Conservation (phyloP, 108 stramenopile species). For the Cyclotella baltica region DNA sequence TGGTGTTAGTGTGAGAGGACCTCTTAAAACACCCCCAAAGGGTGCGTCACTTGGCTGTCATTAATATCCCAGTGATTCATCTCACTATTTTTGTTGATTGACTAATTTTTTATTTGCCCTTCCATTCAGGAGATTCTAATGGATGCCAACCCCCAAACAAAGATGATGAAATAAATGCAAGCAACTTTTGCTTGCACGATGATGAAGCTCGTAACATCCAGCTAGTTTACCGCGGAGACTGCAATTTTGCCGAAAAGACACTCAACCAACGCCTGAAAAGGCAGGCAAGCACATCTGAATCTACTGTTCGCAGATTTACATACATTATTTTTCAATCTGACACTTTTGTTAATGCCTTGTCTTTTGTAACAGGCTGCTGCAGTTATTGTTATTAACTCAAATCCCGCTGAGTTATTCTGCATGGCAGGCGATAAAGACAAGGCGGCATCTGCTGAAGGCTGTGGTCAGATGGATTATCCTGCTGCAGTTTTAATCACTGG, state of each 20-base stretch:
- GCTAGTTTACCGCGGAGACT: conserved; percentile 67
- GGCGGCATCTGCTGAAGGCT: conserved; percentile 10
- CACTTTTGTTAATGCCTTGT: not conserved
- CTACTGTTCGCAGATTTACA: too few species aligned
- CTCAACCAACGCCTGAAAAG: conserved; percentile 47
- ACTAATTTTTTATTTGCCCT: not conserved
- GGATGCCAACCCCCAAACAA: conserved; percentile 54
- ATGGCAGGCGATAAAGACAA: conserved; percentile 63
- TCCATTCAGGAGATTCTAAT: conserved; percentile 37
- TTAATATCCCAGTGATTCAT: not conserved
- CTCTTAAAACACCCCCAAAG: conserved; percentile 27
- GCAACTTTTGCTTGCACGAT: conserved; percentile 24
- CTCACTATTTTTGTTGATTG: not conserved
- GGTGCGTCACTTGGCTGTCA: not conserved
- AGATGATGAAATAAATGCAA: not conserved
- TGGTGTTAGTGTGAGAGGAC: conserved; percentile 49
- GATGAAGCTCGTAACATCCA: conserved; percentile 42
- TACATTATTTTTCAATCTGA: too few species aligned
- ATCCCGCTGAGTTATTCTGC: conserved; percentile 71
- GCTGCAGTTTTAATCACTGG: conserved; percentile 68
- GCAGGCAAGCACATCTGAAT: too few species aligned
- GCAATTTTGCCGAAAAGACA: conserved; percentile 72
- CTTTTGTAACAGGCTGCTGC: conserved; percentile 34
- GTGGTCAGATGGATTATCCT: conserved; percentile 48
- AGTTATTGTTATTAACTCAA: conserved; percentile 72